Base-by-base conservation (phyloP, 441 rosid species). In the Arabidopsis hybrid region DNA sequence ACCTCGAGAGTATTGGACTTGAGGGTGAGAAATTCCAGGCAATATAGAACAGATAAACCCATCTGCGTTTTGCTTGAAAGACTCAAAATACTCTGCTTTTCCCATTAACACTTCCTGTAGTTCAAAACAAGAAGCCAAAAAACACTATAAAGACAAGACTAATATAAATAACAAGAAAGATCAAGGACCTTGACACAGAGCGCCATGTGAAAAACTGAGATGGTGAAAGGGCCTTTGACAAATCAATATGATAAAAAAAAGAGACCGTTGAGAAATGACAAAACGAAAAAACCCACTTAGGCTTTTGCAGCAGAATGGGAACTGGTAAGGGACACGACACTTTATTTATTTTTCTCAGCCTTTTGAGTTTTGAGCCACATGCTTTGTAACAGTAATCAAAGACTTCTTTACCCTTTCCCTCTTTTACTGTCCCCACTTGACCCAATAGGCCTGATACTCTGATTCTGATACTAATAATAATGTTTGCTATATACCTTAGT, bases 1-100 rank as follows among this genome's bases (percentile, higher is more conserved):
- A 93, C 98, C 98, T 62, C 95, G 98, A 72, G 98, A 93, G 82
- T 93, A 93, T 75, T 89, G 98, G 63, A 93, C 90, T 85, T 93
- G 95, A 38, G 96, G 86, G 80, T 85, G 95, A 62, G 97, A 85
- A 66, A 93, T 82, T 72, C 97, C 98, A 71, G 98, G 98, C 79
- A 93, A 75, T 74, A 91, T 10, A 73, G 98, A 90, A 78, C 98
- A 93, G 74, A 93, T 93, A 80, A 93, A 93, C 13, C 57, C 89
- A 66, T 93, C 97, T 21, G 98, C 97, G 72, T 93, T 91, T 67
- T 84, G 90, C 87, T 85, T 89, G 92, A 93, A 93, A 51, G 91
- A 84, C 75, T 80, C 69, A 73, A 94, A 94, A 78, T 88, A 94
- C 60, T 80, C 87, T 74, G 97, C 97, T 85, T 75, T 92, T 63